Base-by-base conservation (phyloP, 2,329 filamentous ascomycete genomes). In the Clonostachys rosea region DNA sequence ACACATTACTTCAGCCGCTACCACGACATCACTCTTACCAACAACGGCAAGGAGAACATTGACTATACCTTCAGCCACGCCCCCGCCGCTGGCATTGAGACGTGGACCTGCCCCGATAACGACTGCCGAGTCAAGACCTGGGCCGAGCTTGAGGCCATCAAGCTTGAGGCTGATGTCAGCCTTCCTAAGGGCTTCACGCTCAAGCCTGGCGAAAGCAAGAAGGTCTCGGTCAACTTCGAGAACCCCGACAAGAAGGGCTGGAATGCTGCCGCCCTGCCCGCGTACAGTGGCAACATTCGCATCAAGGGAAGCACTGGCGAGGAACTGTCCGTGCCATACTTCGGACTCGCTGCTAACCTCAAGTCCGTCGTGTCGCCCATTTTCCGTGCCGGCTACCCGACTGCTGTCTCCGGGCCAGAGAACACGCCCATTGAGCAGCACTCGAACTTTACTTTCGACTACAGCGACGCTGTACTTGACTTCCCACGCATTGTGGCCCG, bases 21-120 rank as follows among this genome's bases (percentile, higher is more conserved):
- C 2, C 58, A 60, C 33, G 47, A 48, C 1, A 43, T 63, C 8
- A 50, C 49, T 40, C 63, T 75, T 49, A 65, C 59, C 34, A 75
- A 75, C 55, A 59, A 61, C 14, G 68, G 61, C 40, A 51, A 49
- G 35, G 55, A 63, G 30, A 52, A 59, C 4, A 52, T 67, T 33
- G 64, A 62, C 5, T 74, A 73, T 56, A 59, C 52, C 8, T 56
- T 63, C 34, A 45, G 49, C 20, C 42, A 59, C 3, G 56, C 69
- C 24, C 54, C 60, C 2, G 62, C 61, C 7, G 66, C 61, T 5
- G 68, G 66, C 11, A 62, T 67, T 42, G 67, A 72, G 52, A 62
- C 67, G 61, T 66, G 12, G 44, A 53, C n/a, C 48, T 59, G 12
- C 51, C 50, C 17, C 49, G 30, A 48, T 4, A 47, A 47, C 4